Conservation (phyloP, 2,329 filamentous ascomycete species). For the Xylariales sp. region DNA sequence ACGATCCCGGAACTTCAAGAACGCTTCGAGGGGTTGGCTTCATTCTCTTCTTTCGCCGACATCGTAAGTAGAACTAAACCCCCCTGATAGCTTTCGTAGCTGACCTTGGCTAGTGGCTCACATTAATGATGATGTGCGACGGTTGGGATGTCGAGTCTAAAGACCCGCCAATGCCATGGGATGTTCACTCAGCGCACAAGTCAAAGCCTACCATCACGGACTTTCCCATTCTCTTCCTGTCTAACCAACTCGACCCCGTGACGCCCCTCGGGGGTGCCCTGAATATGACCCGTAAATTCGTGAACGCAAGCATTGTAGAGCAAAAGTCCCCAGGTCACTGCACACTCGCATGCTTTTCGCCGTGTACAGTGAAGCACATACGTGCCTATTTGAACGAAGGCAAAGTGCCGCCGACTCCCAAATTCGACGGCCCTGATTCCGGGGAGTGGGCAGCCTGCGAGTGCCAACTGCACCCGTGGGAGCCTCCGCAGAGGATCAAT, state of each 20-base stretch:
- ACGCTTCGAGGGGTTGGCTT: conserved; percentile 25
- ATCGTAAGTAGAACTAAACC: conserved; percentile 30
- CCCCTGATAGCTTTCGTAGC: conserved; percentile 11
- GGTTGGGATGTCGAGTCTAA: conserved; percentile 29
- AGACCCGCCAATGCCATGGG: conserved; percentile 27
- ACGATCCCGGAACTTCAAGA: conserved; percentile 22
- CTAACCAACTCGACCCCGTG: conserved; percentile 54
- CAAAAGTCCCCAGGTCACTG: conserved; percentile 32
- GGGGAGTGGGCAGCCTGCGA: conserved; percentile 22
- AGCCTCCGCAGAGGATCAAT: no score
- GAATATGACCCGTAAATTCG: conserved; percentile 33
- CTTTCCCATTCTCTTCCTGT: conserved; percentile 53
- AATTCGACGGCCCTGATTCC: conserved; percentile 16
- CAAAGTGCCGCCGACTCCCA: conserved; percentile 26
- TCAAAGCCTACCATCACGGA: conserved; percentile 35
- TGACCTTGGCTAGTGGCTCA: conserved; percentile 22
- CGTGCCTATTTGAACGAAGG: conserved; percentile 31
- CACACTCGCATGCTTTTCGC: conserved; percentile 28
- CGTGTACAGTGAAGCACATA: conserved; percentile 30
- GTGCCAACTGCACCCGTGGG: conserved; percentile 25
- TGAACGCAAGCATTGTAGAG: conserved; percentile 32
- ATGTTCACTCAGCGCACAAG: conserved; percentile 23
- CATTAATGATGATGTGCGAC: conserved; percentile 27
- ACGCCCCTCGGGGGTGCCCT: conserved; percentile 48
- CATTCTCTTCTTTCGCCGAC: conserved; percentile 31